Evolutionary conservation across 2,329 filamentous ascomycete species (phyloP), one percentile per base, ranked within the genome.

Genomic region (Pseudocercospora fuligena): DNA sequence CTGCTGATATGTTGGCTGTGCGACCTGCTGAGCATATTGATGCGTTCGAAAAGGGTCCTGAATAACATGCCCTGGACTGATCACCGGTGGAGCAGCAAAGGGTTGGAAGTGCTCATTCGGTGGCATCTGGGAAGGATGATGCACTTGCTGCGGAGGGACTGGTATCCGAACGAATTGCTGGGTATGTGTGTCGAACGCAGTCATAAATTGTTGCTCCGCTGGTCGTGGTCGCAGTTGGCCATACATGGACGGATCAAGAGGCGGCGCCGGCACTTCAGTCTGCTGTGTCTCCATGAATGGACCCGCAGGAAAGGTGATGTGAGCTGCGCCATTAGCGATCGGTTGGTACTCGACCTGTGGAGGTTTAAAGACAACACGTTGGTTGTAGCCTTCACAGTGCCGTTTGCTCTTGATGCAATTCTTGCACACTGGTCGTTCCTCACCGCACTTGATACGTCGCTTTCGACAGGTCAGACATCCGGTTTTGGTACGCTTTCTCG

Each of bases 361-460:
- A 60, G 92, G 86, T 77, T 93, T 94, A 84, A 94, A 95, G 66
- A 93, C 84, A 62, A 95, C 89, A 56, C 90, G 87, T 77, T 92
- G 90, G 72, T 89, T 93, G 78, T 95, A 95, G 61, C 92, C 92
- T 78, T 95, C 92, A 77, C 92, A 96, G 71, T 89, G 84, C 14
- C 92, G 87, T 79, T 94, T 94, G 19, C 92, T 94, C 76, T 94
- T 95, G 81, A 91, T 88, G 80, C 92, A 96, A 76, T 96, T 96
- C 75, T 86, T 89, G 80, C 92, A 95, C 29, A 86, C 90, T 27
- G 92, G 92, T 59, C 90, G 87, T 74, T 93, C 92, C 78, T 98
- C 95, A 69, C 95, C 95, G 79, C 95, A 99, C 81, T 98, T 99
- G 80, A 99, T 98, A 16, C 95, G 91, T 61, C 95, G 90, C 80